These are phyloP conservation scores for Quercus gilva DNA, from an alignment of 306 rosid species.

Conservation along the genomic window DNA sequence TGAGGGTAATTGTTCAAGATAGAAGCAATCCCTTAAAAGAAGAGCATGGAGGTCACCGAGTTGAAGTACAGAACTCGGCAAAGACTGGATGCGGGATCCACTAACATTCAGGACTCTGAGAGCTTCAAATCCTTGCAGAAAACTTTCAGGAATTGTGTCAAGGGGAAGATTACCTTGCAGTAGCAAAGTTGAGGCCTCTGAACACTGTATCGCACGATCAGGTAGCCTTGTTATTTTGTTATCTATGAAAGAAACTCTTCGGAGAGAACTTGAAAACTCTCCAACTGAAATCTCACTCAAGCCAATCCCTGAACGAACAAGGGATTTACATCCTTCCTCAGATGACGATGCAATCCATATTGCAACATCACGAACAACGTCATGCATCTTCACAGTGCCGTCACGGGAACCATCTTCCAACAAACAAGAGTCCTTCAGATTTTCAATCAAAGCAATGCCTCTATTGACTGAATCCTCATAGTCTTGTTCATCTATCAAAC, in stretches of 20 bases:
- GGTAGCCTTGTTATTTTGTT: constrained; percentile 4
- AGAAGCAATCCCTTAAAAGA: constrained; percentile 18
- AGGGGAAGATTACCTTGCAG: background rate
- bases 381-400: too few relatives aligned
- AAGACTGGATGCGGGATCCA: constrained; percentile 1
- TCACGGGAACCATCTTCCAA: too few relatives aligned
- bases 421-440: constrained; percentile 14
- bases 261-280: background rate
- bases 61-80: constrained; percentile 19
- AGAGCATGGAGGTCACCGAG: constrained; percentile 16
- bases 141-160: constrained; percentile 1
- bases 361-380: too few relatives aligned
- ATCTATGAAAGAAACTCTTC: too few relatives aligned
- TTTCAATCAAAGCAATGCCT: constrained; percentile 7
- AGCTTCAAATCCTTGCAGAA: background rate
- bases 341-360: background rate
- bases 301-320: background rate
- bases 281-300: too few relatives aligned
- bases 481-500: too few relatives aligned
- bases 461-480: background rate
- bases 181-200: background rate
- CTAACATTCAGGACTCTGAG: constrained; percentile 18
- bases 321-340: too few relatives aligned
- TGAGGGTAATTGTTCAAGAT: constrained; percentile 4
- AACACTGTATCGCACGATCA: background rate